Evolutionary conservation across 2,329 filamentous ascomycete species (phyloP).

Genomic region (Penicillium sp.): DNA sequence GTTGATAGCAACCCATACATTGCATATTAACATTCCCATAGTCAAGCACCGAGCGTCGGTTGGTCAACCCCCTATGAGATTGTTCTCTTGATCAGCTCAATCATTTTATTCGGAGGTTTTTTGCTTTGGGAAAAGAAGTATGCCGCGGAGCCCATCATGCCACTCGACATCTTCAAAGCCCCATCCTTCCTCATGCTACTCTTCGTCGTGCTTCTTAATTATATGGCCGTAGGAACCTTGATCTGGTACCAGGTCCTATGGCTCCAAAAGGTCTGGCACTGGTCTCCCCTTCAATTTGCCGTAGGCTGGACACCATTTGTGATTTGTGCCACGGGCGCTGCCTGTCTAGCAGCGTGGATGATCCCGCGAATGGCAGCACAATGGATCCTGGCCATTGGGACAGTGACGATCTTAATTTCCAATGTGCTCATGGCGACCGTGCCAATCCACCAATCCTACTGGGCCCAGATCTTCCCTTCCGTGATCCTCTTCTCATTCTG

Average conservation of each 20-base stretch:
- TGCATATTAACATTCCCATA: neutral
- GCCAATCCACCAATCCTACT: slow-evolving; percentile 47
- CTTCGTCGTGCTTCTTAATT: slow-evolving; percentile 46
- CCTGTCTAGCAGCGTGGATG: slow-evolving; percentile 45
- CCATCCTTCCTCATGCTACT: slow-evolving; percentile 47
- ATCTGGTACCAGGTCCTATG: slow-evolving; percentile 52
- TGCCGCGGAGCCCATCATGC: slow-evolving; percentile 47
- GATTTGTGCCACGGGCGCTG: slow-evolving; percentile 39
- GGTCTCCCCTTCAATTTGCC: slow-evolving; percentile 42
- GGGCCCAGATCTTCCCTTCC: slow-evolving; percentile 44
- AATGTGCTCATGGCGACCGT: slow-evolving; percentile 46
- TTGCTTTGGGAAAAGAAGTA: slow-evolving; percentile 44
- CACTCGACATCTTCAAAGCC: slow-evolving; percentile 46
- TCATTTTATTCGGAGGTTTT: slow-evolving; percentile 36
- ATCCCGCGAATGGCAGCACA: slow-evolving; percentile 49
- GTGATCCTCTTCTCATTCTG: slow-evolving; percentile 39
- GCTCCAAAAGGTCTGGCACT: slow-evolving; percentile 46
- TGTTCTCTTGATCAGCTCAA: slow-evolving; percentile 37
- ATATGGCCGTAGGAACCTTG: slow-evolving; percentile 50
- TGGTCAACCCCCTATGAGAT: slow-evolving; percentile 48
- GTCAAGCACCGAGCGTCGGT: slow-evolving; percentile 47
- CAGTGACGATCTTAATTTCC: slow-evolving; percentile 28
- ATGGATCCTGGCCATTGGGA: slow-evolving; percentile 49
- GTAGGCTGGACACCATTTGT: slow-evolving; percentile 45
- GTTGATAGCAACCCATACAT: neutral